A percentile compares a stretch with the other conserved stretches of the same genome.
These are phyloP conservation scores for Nothopassalora personata DNA, from an alignment of 2,329 filamentous ascomycete species.

Conservation along the genomic window DNA sequence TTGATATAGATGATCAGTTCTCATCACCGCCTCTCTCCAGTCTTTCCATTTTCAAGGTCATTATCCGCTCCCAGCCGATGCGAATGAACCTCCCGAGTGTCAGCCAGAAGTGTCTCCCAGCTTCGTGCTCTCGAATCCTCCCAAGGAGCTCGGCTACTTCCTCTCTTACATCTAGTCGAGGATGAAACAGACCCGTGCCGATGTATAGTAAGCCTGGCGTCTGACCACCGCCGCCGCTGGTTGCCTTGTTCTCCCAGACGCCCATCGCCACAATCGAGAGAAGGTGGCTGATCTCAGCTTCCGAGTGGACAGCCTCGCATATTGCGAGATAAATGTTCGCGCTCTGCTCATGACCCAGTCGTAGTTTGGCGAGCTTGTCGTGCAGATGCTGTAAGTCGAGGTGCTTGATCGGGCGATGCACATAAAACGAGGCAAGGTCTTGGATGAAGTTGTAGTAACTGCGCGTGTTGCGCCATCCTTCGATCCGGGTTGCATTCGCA, in stretches of 20 bases:
- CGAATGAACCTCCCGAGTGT: constrained; percentile 82
- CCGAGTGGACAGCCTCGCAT: constrained; percentile 55
- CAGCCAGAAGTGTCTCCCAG: constrained; percentile 88
- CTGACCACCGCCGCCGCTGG: constrained; percentile 9
- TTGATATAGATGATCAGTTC: constrained; percentile 5
- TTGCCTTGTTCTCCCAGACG: constrained; percentile 24
- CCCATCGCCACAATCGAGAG: constrained; percentile 31
- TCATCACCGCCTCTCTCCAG: constrained; percentile 10
- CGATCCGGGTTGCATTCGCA: constrained; percentile 85
- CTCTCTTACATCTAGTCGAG: constrained; percentile 70
- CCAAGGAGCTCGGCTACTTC: constrained; percentile 75
- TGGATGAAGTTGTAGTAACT: constrained; percentile 90
- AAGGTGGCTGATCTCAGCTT: constrained; percentile 70
- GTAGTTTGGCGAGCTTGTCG: constrained; percentile 78
- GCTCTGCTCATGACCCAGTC: constrained; percentile 68
- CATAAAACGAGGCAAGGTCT: constrained; percentile 33
- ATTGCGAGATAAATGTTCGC: constrained; percentile 82
- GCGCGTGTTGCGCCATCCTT: constrained; percentile 92
- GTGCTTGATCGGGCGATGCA: constrained; percentile 59
- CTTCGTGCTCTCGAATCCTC: constrained; percentile 77
- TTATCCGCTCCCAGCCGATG: constrained; percentile 74
- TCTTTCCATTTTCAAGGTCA: constrained; percentile 36
- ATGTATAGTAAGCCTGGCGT: constrained; percentile 38
- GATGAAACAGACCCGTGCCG: constrained; percentile 86
- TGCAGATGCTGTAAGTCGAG: constrained; percentile 88